phyloP scores from a whole-genome alignment of 129 eudicot genomes.

The Flaveria linearis region DNA sequence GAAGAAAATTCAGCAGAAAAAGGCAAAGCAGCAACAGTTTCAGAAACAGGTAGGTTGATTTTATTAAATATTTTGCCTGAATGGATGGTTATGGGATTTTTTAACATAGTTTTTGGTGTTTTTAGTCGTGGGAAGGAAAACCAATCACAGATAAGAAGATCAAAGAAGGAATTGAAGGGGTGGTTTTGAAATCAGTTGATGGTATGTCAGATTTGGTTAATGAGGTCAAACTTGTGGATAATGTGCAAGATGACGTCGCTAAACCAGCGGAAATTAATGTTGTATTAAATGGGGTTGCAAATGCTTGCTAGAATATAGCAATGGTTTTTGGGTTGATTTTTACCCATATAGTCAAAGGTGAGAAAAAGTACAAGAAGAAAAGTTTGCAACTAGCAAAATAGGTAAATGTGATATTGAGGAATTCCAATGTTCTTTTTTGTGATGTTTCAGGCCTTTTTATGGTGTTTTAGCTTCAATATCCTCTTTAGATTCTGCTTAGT shows the following conservation, averaged over 20 bases:
- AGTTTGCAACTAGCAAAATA: neutral
- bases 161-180: conserved; percentile 43
- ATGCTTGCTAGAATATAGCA: conserved; percentile 42
- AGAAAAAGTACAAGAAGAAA: neutral
- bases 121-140: conserved; percentile 61
- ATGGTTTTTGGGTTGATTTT: conserved; percentile 11
- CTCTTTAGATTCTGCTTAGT: conserved; percentile 13
- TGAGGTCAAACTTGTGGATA: conserved; percentile 31
- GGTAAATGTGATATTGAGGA: conserved; percentile 31
- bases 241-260: conserved; percentile 22
- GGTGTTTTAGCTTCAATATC: conserved; percentile 21
- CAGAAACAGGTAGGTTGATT: conserved; percentile 51
- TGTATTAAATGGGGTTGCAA: conserved; percentile 43
- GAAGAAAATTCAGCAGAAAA: conserved; percentile 73
- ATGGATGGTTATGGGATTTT: neutral
- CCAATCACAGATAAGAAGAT: conserved; percentile 35
- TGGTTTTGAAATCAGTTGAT: conserved; percentile 31
- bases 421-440: conserved; percentile 23
- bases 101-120: neutral
- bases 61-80: neutral
- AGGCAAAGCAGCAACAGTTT: conserved; percentile 65
- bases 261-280: conserved; percentile 29
- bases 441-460: conserved; percentile 25
- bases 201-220: conserved; percentile 36
- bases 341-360: neutral